These are phyloP conservation scores for Albugo laibachii DNA, from an alignment of 352 stramenopile genomes.

Conservation along the genomic window DNA sequence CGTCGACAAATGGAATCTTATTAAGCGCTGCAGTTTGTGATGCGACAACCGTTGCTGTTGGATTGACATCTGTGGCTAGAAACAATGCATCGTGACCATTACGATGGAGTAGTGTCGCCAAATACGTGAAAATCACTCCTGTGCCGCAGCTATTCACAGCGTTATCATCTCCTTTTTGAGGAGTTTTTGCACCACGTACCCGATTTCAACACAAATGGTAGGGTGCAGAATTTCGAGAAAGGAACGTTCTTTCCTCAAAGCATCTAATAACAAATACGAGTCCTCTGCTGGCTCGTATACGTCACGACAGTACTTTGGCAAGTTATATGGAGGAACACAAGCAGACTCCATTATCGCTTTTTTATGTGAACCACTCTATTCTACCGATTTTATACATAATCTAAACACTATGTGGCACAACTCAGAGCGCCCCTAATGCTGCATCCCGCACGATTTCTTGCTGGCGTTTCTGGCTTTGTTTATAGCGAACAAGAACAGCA, in stretches of 20 bases:
- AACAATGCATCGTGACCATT: slow-evolving; percentile 24
- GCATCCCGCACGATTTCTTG: too few species aligned
- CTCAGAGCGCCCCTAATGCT: too few species aligned
- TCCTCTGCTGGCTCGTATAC: slow-evolving; percentile 97
- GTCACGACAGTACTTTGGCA: slow-evolving; percentile 33
- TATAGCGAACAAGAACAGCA: too few species aligned
- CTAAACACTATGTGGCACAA: too few species aligned
- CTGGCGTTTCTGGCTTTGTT: too few species aligned
- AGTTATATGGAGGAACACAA: too few species aligned
- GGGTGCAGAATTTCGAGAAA: slow-evolving; percentile 33
- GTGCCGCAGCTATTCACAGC: slow-evolving; percentile 22
- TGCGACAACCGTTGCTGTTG: slow-evolving; percentile 59
- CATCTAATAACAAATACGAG: slow-evolving; percentile 94
- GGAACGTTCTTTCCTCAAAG: slow-evolving; percentile 75
- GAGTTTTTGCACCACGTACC: slow-evolving; percentile 16
- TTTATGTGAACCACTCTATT: too few species aligned
- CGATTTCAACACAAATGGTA: slow-evolving; percentile 76
- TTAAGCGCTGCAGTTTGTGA: slow-evolving; percentile 77
- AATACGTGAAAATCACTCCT: slow-evolving; percentile 42
- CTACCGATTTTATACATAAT: too few species aligned
- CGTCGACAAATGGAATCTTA: slow-evolving; percentile 35
- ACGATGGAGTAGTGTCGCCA: slow-evolving; percentile 53
- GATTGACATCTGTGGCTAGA: slow-evolving; percentile 89
- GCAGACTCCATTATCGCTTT: too few species aligned
- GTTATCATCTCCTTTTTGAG: neutral